phyloP scores from a whole-genome alignment of 192 early-diverging fungal species.

The Cetraspora pellucida region DNA sequence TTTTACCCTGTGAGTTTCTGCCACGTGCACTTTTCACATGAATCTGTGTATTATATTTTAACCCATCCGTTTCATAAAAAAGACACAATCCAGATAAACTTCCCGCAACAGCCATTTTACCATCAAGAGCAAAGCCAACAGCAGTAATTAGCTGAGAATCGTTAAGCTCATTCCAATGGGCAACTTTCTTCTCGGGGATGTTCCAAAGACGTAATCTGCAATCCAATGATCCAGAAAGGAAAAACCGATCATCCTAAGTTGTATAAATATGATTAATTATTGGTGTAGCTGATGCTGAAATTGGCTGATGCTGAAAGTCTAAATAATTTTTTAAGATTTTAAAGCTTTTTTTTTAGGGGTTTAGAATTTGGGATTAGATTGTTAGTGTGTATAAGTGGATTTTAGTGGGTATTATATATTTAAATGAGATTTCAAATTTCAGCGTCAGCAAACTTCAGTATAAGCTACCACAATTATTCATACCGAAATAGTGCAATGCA shows the following conservation, averaged over 20 bases:
- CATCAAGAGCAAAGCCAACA: constrained; percentile 74
- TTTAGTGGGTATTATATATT: too few species aligned
- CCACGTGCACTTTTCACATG: constrained; percentile 62
- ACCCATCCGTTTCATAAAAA: constrained; percentile 80
- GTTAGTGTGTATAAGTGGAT: too few species aligned
- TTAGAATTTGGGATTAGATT: too few species aligned
- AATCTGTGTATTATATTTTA: constrained; percentile 85
- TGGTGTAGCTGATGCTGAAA: too few species aligned
- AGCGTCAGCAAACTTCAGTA: too few species aligned
- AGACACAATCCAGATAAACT: constrained; percentile 75
- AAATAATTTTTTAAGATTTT: too few species aligned
- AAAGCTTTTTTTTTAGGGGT: too few species aligned
- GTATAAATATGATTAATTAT: too few species aligned
- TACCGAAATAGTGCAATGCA: too few species aligned
- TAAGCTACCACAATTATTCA: too few species aligned
- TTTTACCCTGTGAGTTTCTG: constrained; percentile 64
- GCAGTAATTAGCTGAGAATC: constrained; percentile 77
- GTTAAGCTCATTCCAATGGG: constrained; percentile 74
- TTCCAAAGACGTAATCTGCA: constrained; percentile 82
- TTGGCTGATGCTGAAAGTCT: too few species aligned
- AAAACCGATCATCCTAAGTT: constrained; percentile 71
- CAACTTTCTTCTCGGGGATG: constrained; percentile 74
- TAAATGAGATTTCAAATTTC: too few species aligned
- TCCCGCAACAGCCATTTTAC: constrained; percentile 72
- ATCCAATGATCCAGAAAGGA: constrained; percentile 81